Evolutionary conservation across 1,284 basidiomycete genomes (phyloP), one percentile per base, ranked within the genome.

Genomic region (Cutaneotrichosporon curvatum): DNA sequence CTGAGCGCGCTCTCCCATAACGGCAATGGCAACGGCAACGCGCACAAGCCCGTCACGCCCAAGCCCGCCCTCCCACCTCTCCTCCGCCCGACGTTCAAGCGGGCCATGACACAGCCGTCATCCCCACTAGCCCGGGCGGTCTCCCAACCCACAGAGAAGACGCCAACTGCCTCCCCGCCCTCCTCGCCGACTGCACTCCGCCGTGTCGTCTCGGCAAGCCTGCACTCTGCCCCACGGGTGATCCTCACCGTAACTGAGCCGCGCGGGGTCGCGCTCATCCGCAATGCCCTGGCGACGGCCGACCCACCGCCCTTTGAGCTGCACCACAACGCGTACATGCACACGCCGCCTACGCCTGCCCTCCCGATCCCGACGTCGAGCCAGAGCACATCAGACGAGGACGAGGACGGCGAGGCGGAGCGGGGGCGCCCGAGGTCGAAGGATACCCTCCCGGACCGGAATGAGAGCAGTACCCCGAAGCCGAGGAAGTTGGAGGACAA

Each of bases 371-470:
- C 43, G 7, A 32, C 8, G 19, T 19, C 44, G 35, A 37, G 36
- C 28, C 16, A 16, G 8, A 9, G 15, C 25, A 21, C 19, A 6
- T 7, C 10, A 20, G 15, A 37, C 8, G 32, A 22, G 4, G 51
- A 44, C 10, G 16, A 37, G 11, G 53, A 55, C 16, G 56, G 50
- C 14, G 63, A 57, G 35, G 50, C 50, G 38, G 55, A 62, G 30
- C 48, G 63, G 16, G 64, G 65, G 16, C 47, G 66, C 28, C 50
- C 60, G 18, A 54, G 66, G 36, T 57, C 55, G 20, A 64, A 61
- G 38, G 62, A 60, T 1, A 32, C 31, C 14, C 40, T 31, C 16
- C 40, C 31, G 6, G 30, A 32, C 2, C 36, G 33, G 7, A 45
- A 47, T n/a, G 37, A 32, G 22, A 34, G 46, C 4, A 22, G 19